Evolutionary conservation across 176 grass and related monocot species (phyloP), one percentile per base, ranked within the genome.

Genomic region (Panicum miliaceum): DNA sequence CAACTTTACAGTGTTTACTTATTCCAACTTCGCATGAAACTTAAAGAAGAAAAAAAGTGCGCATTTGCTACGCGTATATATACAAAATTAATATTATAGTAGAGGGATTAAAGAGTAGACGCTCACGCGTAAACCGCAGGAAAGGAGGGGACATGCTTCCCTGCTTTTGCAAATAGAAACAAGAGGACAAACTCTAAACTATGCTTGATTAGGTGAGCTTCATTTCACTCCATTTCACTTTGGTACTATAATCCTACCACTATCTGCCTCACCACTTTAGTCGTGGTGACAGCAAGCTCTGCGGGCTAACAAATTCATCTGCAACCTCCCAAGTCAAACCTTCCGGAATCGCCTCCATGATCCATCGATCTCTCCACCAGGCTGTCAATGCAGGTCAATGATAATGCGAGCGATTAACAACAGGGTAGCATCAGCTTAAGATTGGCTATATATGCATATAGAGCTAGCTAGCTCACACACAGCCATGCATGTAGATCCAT

Each of bases 91-190:
- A n/a, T 68, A 8, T 29, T 5, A 7, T 11, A 8, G 0, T 19
- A 9, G 8, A 3, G 15, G 2, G 26, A 46, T 26, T 35, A 64
- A 64, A 76, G 83, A 43, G 46, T 45, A 86, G 78, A 62, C 54
- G 38, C 64, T 41, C 35, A 56, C 83, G 88, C 83, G 83, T 78
- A 84, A 90, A 82, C 64, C 64, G 71, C 72, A 86, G 71, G 73
- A 82, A 90, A 82, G 83, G 67, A 78, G 84, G 88, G 73, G 79
- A 90, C 84, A 90, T 66, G 88, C 78, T 23, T 82, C 88, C 88
- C 86, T 73, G 88, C 88, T 86, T 86, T 86, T 90, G 79, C 88
- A 66, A 82, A 36, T 86, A 78, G 73, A 64, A 86, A 86, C 84
- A 86, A 82, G 88, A 82, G 63, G 13, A 8, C 22, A 48, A 4